Base-by-base conservation (phyloP, 805 yeast genomes). In the Hanseniaspora meyeri region DNA sequence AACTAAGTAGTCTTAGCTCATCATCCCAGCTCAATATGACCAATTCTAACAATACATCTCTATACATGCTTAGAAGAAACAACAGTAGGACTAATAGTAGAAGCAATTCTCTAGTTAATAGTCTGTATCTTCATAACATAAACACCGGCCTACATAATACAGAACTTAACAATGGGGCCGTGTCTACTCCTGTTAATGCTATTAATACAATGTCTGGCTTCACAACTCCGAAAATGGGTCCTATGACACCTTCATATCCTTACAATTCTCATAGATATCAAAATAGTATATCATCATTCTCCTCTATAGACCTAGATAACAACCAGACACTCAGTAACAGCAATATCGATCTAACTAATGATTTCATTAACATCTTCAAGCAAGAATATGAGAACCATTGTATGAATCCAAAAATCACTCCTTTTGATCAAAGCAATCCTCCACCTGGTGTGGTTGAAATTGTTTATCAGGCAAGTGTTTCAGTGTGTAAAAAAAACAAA, bases 361-460 rank as follows among this genome's bases (percentile, higher is more conserved):
- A 60, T 6, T 79, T 79, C 60, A 79, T 80, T 60, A 70, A 68
- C 24, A 62, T 77, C 14, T 65, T 82, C 27, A 62, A 74, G 61
- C 72, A 71, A 42, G 70, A 73, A 4, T 81, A 81, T 62, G 77
- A 77, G 52, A 62, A 69, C 9, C 71, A 77, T 57, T 74, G 77
- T 16, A 72, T 72, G 49, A 79, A 76, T 62, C 88, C 89, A 7
- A 77, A 79, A 37, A 71, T 75, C 8, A 83, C 90, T 0, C 90
- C 90, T 0, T 83, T 83, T 63, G 82, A 82, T 60, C 76, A 78
- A 17, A 65, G 72, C 43, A 77, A 77, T 62, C 89, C 88, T 8
- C 88, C 89, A 0, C 74, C 82, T 1, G 88, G 88, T 1, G 74
- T 83, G 3, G 72, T 82, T 20, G 79, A 80, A 43, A 73, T 74